Conservation (phyloP, 345 rosid species). For the Bruguiera sexangula region DNA sequence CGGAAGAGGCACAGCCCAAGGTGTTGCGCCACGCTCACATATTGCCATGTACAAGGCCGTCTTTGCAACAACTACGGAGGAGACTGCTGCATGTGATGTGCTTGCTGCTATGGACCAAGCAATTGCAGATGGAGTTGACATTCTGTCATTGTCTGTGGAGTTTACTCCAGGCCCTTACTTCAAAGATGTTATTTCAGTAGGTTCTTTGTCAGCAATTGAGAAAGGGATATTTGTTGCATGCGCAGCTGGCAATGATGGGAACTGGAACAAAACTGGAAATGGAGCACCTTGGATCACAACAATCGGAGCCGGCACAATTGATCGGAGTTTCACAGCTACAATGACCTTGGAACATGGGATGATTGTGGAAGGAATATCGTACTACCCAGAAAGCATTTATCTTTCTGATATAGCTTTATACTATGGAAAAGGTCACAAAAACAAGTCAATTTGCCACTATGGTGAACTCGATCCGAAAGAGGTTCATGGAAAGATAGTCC, state of each 20-base stretch:
- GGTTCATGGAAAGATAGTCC: slow-evolving; percentile 34
- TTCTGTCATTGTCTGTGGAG: slow-evolving; percentile 58
- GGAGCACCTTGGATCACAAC: slow-evolving; percentile 56
- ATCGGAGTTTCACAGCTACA: slow-evolving; percentile 33
- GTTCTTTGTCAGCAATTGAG: slow-evolving; percentile 49
- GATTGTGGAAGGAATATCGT: slow-evolving; percentile 29
- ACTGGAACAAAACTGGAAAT: slow-evolving; percentile 13
- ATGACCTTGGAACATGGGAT: slow-evolving; percentile 28
- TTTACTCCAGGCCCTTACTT: slow-evolving; percentile 25
- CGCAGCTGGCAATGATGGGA: slow-evolving; percentile 55
- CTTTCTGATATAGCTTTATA: slow-evolving; percentile 24
- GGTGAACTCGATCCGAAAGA: slow-evolving; percentile 26
- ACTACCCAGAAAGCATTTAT: slow-evolving; percentile 30
- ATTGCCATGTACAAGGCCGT: slow-evolving; percentile 23
- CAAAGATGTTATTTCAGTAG: slow-evolving; percentile 45
- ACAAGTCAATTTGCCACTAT: slow-evolving; percentile 22
- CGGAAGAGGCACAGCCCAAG: slow-evolving; percentile 26
- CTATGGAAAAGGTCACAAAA: slow-evolving; percentile 21
- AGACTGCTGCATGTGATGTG: neutral
- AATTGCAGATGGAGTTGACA: slow-evolving; percentile 58
- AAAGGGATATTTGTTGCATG: slow-evolving; percentile 43
- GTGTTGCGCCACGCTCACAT: slow-evolving; percentile 25
- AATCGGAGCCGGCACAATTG: slow-evolving; percentile 46
- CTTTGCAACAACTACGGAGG: neutral
- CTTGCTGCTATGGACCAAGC: slow-evolving; percentile 71